These are phyloP conservation scores for Colletotrichum lentis DNA, from an alignment of 2,329 filamentous ascomycete genomes.

Conservation along the genomic window DNA sequence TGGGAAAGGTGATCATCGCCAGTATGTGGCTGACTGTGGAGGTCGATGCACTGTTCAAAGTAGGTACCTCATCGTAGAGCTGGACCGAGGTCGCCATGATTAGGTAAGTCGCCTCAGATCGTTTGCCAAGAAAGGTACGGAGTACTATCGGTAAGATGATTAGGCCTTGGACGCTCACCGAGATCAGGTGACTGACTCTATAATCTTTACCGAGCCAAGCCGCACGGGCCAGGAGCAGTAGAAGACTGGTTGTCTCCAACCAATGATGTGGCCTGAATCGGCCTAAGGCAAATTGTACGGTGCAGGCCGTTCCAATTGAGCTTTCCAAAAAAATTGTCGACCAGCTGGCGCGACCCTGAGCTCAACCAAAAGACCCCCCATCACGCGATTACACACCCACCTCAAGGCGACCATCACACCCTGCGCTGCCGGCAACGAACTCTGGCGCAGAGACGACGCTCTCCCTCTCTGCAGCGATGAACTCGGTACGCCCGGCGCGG, in stretches of 20 bases:
- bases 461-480: slow-evolving; percentile 55
- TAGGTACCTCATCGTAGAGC: too few species aligned
- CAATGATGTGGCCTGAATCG: slow-evolving; percentile 26
- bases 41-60: background rate
- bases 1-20: slow-evolving; percentile 6
- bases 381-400: slow-evolving; percentile 29
- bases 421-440: slow-evolving; percentile 29
- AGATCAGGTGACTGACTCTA: slow-evolving; percentile 28
- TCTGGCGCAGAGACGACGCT: slow-evolving; percentile 34
- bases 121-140: slow-evolving; percentile 1
- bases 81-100: background rate
- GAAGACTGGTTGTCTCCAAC: background rate
- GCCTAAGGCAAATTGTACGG: slow-evolving; percentile 17
- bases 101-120: slow-evolving; percentile 20
- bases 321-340: slow-evolving; percentile 40
- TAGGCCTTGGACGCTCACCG: background rate
- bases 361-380: slow-evolving; percentile 24
- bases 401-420: slow-evolving; percentile 21
- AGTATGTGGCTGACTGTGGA: background rate
- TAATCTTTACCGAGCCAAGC: background rate
- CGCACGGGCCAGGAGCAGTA: slow-evolving; percentile 9
- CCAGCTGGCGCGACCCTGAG: slow-evolving; percentile 34
- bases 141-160: background rate
- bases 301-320: slow-evolving; percentile 30
- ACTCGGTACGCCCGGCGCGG: slow-evolving; percentile 62